Evolutionary conservation across 768 basidiomycete genomes (phyloP), one percentile per base, ranked within the genome.

Genomic region (Suillus clintonianus): DNA sequence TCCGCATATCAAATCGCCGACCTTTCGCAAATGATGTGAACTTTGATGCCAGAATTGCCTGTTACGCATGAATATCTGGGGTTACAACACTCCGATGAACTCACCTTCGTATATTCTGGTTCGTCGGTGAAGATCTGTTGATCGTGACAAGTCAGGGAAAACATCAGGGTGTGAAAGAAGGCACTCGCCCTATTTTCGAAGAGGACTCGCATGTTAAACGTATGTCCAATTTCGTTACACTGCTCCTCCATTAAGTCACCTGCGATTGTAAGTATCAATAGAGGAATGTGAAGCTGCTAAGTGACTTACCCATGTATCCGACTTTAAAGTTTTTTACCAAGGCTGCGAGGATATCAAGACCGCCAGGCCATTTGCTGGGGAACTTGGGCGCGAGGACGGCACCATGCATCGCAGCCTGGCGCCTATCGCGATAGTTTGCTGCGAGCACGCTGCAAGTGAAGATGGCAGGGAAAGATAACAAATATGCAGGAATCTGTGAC

Each of bases 281-380:
- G 37, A 9, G 14, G 37, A 57, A 27, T 39, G 15, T 15, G 27
- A 27, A 10, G 57, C 14, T 27, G 59, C n/a, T 5, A 45, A 27
- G 24, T 22, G 1, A 13, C 80, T 8, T 64, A 82, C 86, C 84
- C 22, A 79, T 78, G 71, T 87, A 86, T 1, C 85, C 86, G 45
- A 69, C 68, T 4, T 73, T 72, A 60, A 79, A 80, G 37, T 79
- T 77, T 57, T 75, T 65, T 59, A 78, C 72, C 75, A 84, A 70
- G 15, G 36, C 62, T n/a, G 66, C 64, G 30, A 86, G 68, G 17
- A 85, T 66, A 64, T 86, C 86, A 4, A 83, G n/a, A 63, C 81
- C 83, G 30, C 83, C 85, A 7, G 79, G 72, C 69, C 65, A 75
- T 45, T 72, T 80, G 0, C 82, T 83, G 32, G 69, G 64, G 1